These are phyloP conservation scores for Talaromyces sp. DNA, from an alignment of 2,329 filamentous ascomycete species.

Conservation along the genomic window DNA sequence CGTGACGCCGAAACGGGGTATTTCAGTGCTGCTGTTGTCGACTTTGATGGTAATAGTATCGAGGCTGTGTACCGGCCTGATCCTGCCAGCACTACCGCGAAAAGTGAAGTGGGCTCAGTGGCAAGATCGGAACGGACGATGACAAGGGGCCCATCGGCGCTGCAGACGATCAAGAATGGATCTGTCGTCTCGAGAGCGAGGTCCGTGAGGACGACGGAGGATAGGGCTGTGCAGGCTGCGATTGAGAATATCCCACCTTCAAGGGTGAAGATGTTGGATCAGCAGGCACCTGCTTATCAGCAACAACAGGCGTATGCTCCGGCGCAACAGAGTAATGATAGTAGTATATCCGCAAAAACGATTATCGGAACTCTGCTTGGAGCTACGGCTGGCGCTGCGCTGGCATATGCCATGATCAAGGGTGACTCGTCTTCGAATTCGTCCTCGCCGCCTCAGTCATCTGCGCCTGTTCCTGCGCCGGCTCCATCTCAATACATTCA, in stretches of 20 bases:
- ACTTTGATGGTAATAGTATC: conserved; percentile 80
- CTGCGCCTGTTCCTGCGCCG: conserved; percentile 24
- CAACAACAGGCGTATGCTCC: conserved; percentile 19
- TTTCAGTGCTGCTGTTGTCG: conserved; percentile 64
- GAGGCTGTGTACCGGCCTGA: conserved; percentile 64
- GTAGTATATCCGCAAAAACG: conserved; percentile 54
- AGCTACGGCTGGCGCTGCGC: conserved; percentile 71
- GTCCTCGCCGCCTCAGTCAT: conserved; percentile 24
- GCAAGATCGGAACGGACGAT: conserved; percentile 14
- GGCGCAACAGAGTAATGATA: conserved; percentile 29
- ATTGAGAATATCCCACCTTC: conserved; percentile 17
- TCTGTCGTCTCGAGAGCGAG: conserved; percentile 36
- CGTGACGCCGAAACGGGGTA: conserved; percentile 54
- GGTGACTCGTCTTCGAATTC: conserved; percentile 44
- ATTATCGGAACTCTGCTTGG: conserved; percentile 74
- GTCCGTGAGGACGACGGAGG: conserved; percentile 27
- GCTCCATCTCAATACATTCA: conserved; percentile 15
- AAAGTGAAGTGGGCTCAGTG: not conserved
- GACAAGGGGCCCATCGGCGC: conserved; percentile 27
- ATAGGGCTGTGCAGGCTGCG: conserved; percentile 26
- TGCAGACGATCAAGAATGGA: conserved; percentile 37
- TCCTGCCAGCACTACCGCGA: conserved; percentile 11
- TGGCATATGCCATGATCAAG: conserved; percentile 71
- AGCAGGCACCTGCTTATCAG: conserved; percentile 25
- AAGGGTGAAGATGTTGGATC: conserved; percentile 18